Evolutionary conservation across 306 rosid genomes (phyloP).

Genomic region (Myrica gale): DNA sequence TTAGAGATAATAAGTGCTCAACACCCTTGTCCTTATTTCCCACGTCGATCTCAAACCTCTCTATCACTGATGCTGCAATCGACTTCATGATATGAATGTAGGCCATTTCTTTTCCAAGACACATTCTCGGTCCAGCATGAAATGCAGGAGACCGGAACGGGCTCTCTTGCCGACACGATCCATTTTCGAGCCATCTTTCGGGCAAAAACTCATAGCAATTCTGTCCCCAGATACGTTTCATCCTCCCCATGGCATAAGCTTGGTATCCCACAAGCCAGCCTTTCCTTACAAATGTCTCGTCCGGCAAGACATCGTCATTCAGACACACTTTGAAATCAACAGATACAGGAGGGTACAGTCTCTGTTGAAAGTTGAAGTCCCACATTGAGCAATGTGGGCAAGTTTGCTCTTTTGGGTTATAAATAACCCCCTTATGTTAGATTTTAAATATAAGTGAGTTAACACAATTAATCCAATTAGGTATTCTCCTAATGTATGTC

Average conservation of each 20-base stretch:
- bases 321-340: conserved; percentile 43
- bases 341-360: conserved; percentile 74
- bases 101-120: conserved; percentile 72
- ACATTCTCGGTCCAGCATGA: conserved; percentile 71
- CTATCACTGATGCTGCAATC: conserved; percentile 54
- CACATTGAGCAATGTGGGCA: too few relatives aligned
- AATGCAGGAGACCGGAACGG: conserved; percentile 56
- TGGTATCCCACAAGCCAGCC: conserved; percentile 57
- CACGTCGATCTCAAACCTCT: conserved; percentile 43
- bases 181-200: conserved; percentile 71
- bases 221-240: conserved; percentile 70
- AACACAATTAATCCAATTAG: too few relatives aligned
- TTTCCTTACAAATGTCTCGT: conserved; percentile 51
- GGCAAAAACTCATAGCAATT: conserved; percentile 43
- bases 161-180: conserved; percentile 41
- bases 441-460: too few relatives aligned
- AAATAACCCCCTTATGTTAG: too few relatives aligned
- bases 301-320: conserved; percentile 57
- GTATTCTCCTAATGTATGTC: too few relatives aligned
- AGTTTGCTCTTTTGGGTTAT: too few relatives aligned
- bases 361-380: too few relatives aligned
- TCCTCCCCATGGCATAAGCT: conserved; percentile 75
- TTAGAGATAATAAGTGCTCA: conserved; percentile 43
- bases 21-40: conserved; percentile 37
- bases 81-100: conserved; percentile 84